A percentile compares a stretch with the other conserved stretches of the same genome.
Evolutionary conservation across 2,329 filamentous ascomycete genomes (phyloP).

Genomic region (Chrysoporthe cubensis): DNA sequence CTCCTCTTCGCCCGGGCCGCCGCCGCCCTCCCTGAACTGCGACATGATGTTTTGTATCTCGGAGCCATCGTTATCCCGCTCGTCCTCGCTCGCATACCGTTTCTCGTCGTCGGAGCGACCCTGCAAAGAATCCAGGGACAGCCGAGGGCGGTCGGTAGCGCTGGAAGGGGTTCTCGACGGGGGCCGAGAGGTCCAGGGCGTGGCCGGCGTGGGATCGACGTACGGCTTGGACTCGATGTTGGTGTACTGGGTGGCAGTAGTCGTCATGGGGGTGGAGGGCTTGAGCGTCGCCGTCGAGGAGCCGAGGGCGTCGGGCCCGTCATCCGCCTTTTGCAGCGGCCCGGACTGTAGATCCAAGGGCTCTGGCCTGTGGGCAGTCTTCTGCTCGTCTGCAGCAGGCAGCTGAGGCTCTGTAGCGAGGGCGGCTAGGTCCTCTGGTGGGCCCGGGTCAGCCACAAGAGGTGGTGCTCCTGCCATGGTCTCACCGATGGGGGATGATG

Average conservation of each 20-base stretch:
- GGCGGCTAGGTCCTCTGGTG: slow-evolving; percentile 24
- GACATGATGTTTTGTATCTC: slow-evolving; percentile 99
- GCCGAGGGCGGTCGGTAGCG: slow-evolving; percentile 53
- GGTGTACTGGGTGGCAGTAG: slow-evolving; percentile 48
- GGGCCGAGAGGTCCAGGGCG: slow-evolving; percentile 57
- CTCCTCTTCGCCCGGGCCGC: slow-evolving; percentile 74
- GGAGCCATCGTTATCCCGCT: slow-evolving; percentile 71
- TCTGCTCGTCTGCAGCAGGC: slow-evolving; percentile 4
- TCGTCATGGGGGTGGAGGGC: slow-evolving; percentile 46
- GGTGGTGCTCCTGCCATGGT: slow-evolving; percentile 15
- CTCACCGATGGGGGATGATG: slow-evolving; percentile 19
- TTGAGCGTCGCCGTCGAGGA: slow-evolving; percentile 55
- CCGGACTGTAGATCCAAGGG: slow-evolving; percentile 12
- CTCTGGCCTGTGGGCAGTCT: not conserved
- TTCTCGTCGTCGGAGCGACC: slow-evolving; percentile 63
- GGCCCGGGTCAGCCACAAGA: slow-evolving; percentile 11
- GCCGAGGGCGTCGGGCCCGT: slow-evolving; percentile 38
- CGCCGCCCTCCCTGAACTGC: slow-evolving; percentile 80
- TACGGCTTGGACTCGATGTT: slow-evolving; percentile 53
- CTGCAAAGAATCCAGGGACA: slow-evolving; percentile 52
- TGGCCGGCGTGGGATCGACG: slow-evolving; percentile 62
- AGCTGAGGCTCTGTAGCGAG: slow-evolving; percentile 7
- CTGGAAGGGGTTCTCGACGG: slow-evolving; percentile 63
- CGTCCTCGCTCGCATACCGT: slow-evolving; percentile 61
- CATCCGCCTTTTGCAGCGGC: slow-evolving; percentile 20